Base-by-base conservation (phyloP, 352 stramenopile genomes). In the Pythium coloratum region DNA sequence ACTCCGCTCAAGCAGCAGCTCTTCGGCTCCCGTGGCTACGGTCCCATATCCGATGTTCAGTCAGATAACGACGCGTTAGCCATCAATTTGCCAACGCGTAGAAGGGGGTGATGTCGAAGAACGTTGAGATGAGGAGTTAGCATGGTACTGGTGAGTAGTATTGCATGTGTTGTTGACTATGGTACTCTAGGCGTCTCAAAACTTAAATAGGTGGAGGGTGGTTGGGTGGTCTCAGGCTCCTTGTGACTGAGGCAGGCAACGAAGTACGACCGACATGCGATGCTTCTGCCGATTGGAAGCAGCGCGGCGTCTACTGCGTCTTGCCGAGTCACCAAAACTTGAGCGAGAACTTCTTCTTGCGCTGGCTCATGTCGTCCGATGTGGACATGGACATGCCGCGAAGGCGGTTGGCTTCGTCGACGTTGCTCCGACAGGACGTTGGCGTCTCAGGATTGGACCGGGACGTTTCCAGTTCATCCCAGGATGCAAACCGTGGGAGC, bases 321-420 rank as follows among this genome's bases (percentile, higher is more conserved):
- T 14, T 50, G 26, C 54, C 24, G 28, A 49, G 66, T 44, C 63
- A 70, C 84, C 84, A 92, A 70, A 92, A 90, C 18, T 78, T 80
- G 55, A 92, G 66, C 62, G 78, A 87, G 66, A 90, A 92, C 72
- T 82, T 89, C 66, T 76, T 80, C 64, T 89, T 90, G 63, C 75
- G 78, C 66, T 87, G 83, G 26, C 72, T 77, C 24, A 71, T 65
- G 54, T 72, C 62, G 33, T 87, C 77, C 50, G 79, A 76, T 7
- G 73, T 74, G 54, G 71, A 82, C 73, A 89, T 75, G 30, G 84
- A 89, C 66, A 90, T 74, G 59, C 78, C 76, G 33, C 81, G 80
- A 59, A 89, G 73, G 64, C 88, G 88, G 54, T 71, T 81, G 26
- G 76, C 26, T 12, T 62, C 55, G 14, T 69, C 34, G 44, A 59